Conservation (phyloP, 805 yeast genomes). For the Scheffersomyces stipitis region DNA sequence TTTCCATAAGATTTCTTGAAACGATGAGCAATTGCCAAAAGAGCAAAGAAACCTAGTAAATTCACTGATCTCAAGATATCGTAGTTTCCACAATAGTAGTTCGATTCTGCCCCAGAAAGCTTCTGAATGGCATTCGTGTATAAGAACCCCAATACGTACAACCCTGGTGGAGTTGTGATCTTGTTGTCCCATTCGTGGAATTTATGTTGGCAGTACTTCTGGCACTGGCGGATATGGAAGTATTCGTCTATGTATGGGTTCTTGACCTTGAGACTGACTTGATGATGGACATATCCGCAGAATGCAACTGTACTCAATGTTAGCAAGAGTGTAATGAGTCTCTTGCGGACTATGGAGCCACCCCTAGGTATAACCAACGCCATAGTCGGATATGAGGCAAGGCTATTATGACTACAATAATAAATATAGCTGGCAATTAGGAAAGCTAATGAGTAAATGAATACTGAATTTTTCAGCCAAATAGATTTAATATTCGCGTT, state of each 20-base stretch:
- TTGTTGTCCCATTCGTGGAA: slow-evolving; percentile 80
- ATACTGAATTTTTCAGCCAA: no score
- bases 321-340: no score
- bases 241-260: slow-evolving; percentile 68
- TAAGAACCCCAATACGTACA: slow-evolving; percentile 53
- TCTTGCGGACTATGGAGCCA: neutral
- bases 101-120: slow-evolving; percentile 28
- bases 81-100: slow-evolving; percentile 16
- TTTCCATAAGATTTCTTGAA: slow-evolving; percentile 10
- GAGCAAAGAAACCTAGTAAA: slow-evolving; percentile 59
- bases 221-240: slow-evolving; percentile 83
- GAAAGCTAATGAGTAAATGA: no score
- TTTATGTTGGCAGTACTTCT: slow-evolving; percentile 58
- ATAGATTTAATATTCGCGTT: no score
- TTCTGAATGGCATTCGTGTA: slow-evolving; percentile 40
- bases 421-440: neutral
- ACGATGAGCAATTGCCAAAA: slow-evolving; percentile 50
- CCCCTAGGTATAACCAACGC: neutral
- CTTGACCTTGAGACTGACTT: slow-evolving; percentile 14
- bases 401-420: neutral
- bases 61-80: slow-evolving; percentile 48
- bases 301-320: no score
- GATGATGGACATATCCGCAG: slow-evolving; percentile 11
- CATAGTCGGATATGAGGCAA: neutral
- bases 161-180: slow-evolving; percentile 96